Percentiles rank a stretch among this genome's conserved stretches.
These are phyloP conservation scores for Prillingera fragicola DNA, from an alignment of 1,284 basidiomycete genomes.

Conservation along the genomic window DNA sequence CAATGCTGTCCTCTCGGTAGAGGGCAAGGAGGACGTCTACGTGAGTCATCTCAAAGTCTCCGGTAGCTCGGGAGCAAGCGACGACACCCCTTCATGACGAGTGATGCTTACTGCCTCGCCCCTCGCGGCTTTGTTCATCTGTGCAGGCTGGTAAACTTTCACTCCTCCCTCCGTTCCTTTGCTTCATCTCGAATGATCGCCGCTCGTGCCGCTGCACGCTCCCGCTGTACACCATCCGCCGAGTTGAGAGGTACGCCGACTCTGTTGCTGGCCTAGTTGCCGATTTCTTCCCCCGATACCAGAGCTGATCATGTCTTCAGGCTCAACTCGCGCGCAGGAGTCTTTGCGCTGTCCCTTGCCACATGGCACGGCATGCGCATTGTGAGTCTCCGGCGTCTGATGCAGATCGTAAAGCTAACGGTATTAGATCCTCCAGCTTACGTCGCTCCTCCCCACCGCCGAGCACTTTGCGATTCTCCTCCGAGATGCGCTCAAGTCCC, in stretches of 20 bases:
- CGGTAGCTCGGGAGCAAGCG: no score
- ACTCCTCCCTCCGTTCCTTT: conserved; percentile 81
- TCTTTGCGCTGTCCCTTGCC: conserved; percentile 89
- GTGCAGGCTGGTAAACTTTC: conserved; percentile 83
- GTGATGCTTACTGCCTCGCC: no score
- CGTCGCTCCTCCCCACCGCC: conserved; percentile 89
- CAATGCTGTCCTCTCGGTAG: conserved; percentile 77
- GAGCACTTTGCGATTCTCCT: conserved; percentile 89
- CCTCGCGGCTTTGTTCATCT: no score
- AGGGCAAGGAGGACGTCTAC: conserved; percentile 84
- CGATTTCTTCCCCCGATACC: neutral
- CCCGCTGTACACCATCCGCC: conserved; percentile 84
- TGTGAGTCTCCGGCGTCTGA: conserved; percentile 53
- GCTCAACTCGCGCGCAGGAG: conserved; percentile 80
- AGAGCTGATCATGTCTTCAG: conserved; percentile 12
- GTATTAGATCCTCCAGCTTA: conserved; percentile 90
- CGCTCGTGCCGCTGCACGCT: conserved; percentile 87
- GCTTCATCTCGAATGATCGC: conserved; percentile 85
- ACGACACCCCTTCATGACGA: no score
- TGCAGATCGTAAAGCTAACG: conserved; percentile 11
- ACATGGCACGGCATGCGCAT: conserved; percentile 96
- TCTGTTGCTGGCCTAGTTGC: neutral
- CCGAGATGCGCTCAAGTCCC: conserved; percentile 81
- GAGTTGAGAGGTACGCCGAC: conserved; percentile 71
- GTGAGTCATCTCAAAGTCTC: no score